phyloP scores from a whole-genome alignment of 73 alveolate species.

The Paramecium octaurelia region DNA sequence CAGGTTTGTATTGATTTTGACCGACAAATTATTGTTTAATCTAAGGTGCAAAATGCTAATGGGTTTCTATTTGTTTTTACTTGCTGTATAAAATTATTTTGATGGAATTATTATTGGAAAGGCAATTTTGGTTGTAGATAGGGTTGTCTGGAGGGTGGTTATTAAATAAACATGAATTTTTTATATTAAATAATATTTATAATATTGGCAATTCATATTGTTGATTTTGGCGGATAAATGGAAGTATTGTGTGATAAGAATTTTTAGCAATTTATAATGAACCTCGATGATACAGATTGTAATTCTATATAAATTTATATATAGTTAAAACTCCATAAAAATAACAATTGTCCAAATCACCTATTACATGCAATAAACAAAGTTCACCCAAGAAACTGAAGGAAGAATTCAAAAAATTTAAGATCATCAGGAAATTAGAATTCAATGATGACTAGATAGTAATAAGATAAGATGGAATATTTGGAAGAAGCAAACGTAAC shows the following conservation, averaged over 20 bases:
- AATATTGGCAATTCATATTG: background rate
- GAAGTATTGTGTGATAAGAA: background rate
- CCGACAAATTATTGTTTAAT: background rate
- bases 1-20: background rate
- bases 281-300: slow-evolving; percentile 2
- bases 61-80: background rate
- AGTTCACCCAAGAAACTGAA: background rate
- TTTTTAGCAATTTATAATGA: slow-evolving; percentile 1
- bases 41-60: slow-evolving; percentile 19
- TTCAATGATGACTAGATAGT: background rate
- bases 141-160: slow-evolving; percentile 5
- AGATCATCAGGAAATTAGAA: background rate
- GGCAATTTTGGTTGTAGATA: background rate
- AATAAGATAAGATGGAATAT: background rate
- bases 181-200: background rate
- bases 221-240: slow-evolving; percentile 19
- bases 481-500: background rate
- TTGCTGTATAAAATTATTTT: background rate
- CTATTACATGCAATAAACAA: background rate
- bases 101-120: background rate
- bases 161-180: background rate
- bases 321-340: slow-evolving; percentile 2
- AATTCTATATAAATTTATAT: background rate
- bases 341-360: background rate
- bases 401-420: background rate